phyloP scores from a whole-genome alignment of 148 eudicot genomes.

The Spergularia marina region DNA sequence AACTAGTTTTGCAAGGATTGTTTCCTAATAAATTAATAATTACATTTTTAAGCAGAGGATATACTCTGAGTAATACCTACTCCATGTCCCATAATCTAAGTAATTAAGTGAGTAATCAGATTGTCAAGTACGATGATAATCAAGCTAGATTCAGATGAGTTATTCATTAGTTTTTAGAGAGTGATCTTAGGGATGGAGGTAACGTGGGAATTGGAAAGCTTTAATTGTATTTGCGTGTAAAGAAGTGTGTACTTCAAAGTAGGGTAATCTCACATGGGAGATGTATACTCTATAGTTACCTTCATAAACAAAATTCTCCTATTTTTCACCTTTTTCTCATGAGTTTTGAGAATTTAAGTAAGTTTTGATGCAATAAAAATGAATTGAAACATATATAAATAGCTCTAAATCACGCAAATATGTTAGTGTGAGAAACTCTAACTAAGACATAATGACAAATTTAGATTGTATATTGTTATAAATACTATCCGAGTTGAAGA shows the following conservation, averaged over 20 bases:
- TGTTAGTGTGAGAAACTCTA: too few species aligned
- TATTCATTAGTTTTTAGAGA: background rate
- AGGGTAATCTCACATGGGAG: conserved; percentile 24
- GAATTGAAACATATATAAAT: too few species aligned
- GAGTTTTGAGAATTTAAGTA: too few species aligned
- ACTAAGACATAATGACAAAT: too few species aligned
- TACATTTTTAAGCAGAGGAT: too few species aligned
- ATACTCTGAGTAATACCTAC: background rate
- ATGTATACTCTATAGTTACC: conserved; percentile 5
- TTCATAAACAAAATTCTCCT: background rate
- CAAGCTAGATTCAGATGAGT: conserved; percentile 16
- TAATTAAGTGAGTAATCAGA: background rate
- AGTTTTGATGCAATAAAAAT: too few species aligned
- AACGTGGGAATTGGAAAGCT: conserved; percentile 24
- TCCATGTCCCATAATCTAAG: background rate
- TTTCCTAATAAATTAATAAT: too few species aligned
- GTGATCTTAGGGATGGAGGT: conserved; percentile 27
- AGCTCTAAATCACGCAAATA: too few species aligned
- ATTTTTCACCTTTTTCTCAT: background rate
- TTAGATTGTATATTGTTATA: too few species aligned
- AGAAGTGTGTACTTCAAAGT: conserved; percentile 21
- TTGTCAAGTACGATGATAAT: background rate
- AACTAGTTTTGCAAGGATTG: too few species aligned
- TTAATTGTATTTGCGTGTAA: conserved; percentile 25
- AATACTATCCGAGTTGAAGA: too few species aligned